These are phyloP conservation scores for Leccinum pellstonianum DNA, from an alignment of 768 basidiomycete genomes.

Conservation along the genomic window DNA sequence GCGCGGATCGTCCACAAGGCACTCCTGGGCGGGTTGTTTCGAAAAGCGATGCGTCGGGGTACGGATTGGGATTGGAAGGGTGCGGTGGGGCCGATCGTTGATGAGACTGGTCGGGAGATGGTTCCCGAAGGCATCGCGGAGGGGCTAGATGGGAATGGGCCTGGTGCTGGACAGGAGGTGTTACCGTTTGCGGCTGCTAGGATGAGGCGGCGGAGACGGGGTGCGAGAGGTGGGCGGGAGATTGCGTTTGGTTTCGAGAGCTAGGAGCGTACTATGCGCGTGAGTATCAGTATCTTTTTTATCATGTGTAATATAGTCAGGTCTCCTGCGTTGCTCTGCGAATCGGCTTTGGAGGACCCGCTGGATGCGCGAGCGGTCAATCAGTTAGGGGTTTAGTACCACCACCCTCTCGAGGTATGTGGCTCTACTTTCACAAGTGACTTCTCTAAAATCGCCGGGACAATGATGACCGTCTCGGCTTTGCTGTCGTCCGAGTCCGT, in stretches of 20 bases:
- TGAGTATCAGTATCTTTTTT: background rate
- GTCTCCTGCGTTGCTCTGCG: background rate
- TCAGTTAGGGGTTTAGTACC: too few relatives aligned
- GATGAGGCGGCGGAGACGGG: conserved; percentile 21
- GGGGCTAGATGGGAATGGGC: background rate
- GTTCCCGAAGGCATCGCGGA: conserved; percentile 6
- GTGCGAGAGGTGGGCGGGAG: conserved; percentile 22
- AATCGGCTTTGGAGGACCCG: background rate
- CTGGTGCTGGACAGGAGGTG: background rate
- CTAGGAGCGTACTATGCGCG: background rate
- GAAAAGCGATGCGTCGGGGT: conserved; percentile 17
- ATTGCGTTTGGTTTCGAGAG: conserved; percentile 13
- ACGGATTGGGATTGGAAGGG: conserved; percentile 28
- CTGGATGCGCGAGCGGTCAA: too few relatives aligned
- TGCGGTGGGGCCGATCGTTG: conserved; percentile 13
- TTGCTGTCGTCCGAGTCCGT: too few relatives aligned
- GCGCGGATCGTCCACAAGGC: conserved; percentile 23
- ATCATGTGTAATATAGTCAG: background rate
- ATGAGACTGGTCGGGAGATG: conserved; percentile 21
- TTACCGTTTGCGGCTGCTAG: conserved; percentile 27
- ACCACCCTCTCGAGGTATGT: background rate
- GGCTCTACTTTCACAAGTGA: background rate
- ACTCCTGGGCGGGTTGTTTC: conserved; percentile 22
- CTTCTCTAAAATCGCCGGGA: background rate
- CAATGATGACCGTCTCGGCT: background rate